Base-by-base conservation (phyloP, 495 filamentous ascomycete genomes). In the Emericellopsis terricola region DNA sequence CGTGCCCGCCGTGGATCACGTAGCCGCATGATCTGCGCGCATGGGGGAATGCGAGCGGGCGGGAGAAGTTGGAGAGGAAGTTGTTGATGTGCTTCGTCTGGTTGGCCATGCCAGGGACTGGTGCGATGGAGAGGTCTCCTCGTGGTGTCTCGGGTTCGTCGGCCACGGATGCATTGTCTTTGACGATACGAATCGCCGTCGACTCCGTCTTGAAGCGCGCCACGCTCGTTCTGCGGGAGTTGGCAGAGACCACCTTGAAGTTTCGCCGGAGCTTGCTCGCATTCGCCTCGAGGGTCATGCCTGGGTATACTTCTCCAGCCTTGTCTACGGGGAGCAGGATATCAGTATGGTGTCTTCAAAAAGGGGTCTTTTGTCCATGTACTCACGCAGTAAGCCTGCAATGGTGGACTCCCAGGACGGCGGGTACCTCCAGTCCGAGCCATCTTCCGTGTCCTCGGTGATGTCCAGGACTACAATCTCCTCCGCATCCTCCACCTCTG, bases 1-100 rank as follows among this genome's bases (percentile, higher is more conserved):
- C 78, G 43, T 80, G 72, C 33, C 79, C 70, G 29, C 89, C 83
- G 56, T 89, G 72, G 28, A 97, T 60, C 39, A 93, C 56, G 31
- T 89, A 68, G 19, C 73, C 62, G 28, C 67, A 65, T 26, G 66
- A 53, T 46, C 38, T 38, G 43, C 38, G 47, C 41, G 23, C 44
- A 11, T 26, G 6, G 6, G 23, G 23, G 23, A 26, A 26, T 49
- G 19, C 47, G 47, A 17, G 42, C 42, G 24, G 46, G 40, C 16
- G 44, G 33, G 69, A 67, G 38, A 81, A 73, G 29, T 66, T 62
- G 14, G 62, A 51, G 15, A 92, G 59, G 17, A 71, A 64, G 24
- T 76, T 53, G 46, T 89, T 86, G 38, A 80, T 68, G 41, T 64
- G 62, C 36, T 62, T 55, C 38, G 77, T 61, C 41, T 75, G 81